A percentile compares a stretch with the other conserved stretches of the same genome.
Evolutionary conservation across 2,329 filamentous ascomycete species (phyloP).

Genomic region (Fusarium napiforme): DNA sequence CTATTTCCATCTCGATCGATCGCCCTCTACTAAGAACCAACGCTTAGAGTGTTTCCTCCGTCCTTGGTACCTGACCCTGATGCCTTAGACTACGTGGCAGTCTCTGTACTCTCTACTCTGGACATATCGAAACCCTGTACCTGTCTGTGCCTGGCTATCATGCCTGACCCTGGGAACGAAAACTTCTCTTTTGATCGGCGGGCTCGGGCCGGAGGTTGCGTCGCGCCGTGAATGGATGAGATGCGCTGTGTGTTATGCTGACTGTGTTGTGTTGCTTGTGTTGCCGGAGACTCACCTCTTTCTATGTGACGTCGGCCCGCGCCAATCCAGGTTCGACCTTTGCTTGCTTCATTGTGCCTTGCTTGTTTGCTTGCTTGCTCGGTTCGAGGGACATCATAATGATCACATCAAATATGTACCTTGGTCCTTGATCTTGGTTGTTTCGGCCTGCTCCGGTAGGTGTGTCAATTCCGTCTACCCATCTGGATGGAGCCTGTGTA

Average conservation of each 20-base stretch:
- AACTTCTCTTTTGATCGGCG: constrained; percentile 28
- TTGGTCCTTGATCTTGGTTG: constrained; percentile 1
- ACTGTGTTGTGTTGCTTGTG: constrained; percentile 2
- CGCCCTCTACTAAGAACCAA: neutral
- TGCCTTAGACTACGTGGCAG: constrained; percentile 22
- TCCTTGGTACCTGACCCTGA: constrained; percentile 5
- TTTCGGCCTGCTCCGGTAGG: constrained; percentile 23
- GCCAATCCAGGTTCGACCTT: constrained; percentile 2
- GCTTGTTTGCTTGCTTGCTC: constrained; percentile 3
- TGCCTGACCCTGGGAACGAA: constrained; percentile 5
- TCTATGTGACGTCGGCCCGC: constrained; percentile 30
- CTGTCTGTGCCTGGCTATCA: constrained; percentile 21
- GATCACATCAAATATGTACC: neutral
- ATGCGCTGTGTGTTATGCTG: neutral
- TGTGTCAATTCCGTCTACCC: neutral
- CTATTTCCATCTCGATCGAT: constrained; percentile 23
- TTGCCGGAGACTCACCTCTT: constrained; percentile 21
- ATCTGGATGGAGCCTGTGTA: constrained; percentile 5
- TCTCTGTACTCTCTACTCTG: neutral
- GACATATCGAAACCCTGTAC: constrained; percentile 11
- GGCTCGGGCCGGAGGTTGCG: constrained; percentile 30
- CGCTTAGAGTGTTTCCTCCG: neutral
- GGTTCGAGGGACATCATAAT: constrained; percentile 7
- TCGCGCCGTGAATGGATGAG: neutral
- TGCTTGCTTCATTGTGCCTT: neutral